Evolutionary conservation across 208 protist species (phyloP).

Genomic region (Sergeia podlipaevii): DNA sequence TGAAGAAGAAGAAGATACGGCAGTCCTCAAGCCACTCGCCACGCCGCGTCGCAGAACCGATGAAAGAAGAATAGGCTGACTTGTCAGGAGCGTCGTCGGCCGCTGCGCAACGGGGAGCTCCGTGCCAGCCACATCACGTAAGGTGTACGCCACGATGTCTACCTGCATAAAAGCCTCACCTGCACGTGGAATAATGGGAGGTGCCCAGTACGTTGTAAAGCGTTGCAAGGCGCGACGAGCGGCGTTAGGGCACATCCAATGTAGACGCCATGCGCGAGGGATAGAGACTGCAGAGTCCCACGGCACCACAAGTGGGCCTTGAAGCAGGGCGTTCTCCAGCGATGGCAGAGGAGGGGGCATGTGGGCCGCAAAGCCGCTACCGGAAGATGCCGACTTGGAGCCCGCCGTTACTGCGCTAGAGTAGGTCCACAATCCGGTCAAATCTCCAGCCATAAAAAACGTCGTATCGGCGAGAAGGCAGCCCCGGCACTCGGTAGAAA

Average conservation of each 20-base stretch:
- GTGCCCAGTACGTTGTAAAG: slow-evolving; percentile 11
- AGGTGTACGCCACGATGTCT: slow-evolving; percentile 58
- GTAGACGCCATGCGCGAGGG: slow-evolving; percentile 46
- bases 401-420: slow-evolving; percentile 1
- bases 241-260: slow-evolving; percentile 57
- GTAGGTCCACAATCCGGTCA: slow-evolving; percentile 59
- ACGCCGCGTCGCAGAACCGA: slow-evolving; percentile 21
- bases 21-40: no score
- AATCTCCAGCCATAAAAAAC: slow-evolving; percentile 80
- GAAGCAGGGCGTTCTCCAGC: slow-evolving; percentile 25
- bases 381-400: background rate
- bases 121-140: slow-evolving; percentile 50
- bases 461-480: slow-evolving; percentile 86
- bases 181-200: background rate
- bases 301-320: slow-evolving; percentile 45
- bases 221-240: slow-evolving; percentile 31
- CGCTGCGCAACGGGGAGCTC: slow-evolving; percentile 43
- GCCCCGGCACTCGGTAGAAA: slow-evolving; percentile 77
- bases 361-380: slow-evolving; percentile 3
- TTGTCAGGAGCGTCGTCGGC: slow-evolving; percentile 52
- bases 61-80: slow-evolving; percentile 24
- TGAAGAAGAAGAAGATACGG: no score
- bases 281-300: slow-evolving; percentile 36
- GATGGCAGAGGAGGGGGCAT: slow-evolving; percentile 6
- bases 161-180: slow-evolving; percentile 27